Percentiles rank a stretch among this genome's conserved stretches.
Conservation (phyloP, 2,329 filamentous ascomycete species). For the Alternaria burnsii region DNA sequence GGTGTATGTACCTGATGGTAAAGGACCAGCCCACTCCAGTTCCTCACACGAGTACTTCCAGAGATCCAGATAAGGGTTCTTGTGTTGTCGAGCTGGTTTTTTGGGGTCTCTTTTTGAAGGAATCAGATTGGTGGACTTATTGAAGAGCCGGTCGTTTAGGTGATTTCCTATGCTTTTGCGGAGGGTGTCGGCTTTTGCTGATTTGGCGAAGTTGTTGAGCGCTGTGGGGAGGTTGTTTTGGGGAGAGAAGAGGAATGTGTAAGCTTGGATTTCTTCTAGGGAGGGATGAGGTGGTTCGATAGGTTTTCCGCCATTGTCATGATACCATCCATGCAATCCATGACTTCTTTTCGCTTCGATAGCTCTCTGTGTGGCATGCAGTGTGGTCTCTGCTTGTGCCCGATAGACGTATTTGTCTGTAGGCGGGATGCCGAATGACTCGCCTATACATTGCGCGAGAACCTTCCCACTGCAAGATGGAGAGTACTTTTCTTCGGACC, state of each 20-base stretch:
- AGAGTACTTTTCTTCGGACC: conserved; percentile 50
- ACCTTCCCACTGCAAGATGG: conserved; percentile 34
- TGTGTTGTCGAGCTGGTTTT: conserved; percentile 56
- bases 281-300: conserved; percentile 32
- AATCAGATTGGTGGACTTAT: conserved; percentile 29
- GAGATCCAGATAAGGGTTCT: conserved; percentile 74
- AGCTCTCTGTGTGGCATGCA: conserved; percentile 60
- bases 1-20: conserved; percentile 60
- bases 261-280: conserved; percentile 68
- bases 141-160: conserved; percentile 62
- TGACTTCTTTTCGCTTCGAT: conserved; percentile 57
- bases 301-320: conserved; percentile 51
- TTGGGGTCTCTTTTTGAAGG: conserved; percentile 20
- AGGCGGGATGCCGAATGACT: conserved; percentile 57
- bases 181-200: conserved; percentile 71
- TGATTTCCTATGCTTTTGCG: conserved; percentile 65
- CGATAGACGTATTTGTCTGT: conserved; percentile 61
- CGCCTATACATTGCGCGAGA: conserved; percentile 57
- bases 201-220: conserved; percentile 69
- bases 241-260: conserved; percentile 72
- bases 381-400: conserved; percentile 60
- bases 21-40: conserved; percentile 72
- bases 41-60: conserved; percentile 71
- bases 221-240: conserved; percentile 67
- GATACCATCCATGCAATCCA: conserved; percentile 62